These are phyloP conservation scores for Mollisia scopiformis DNA, from an alignment of 2,329 filamentous ascomycete genomes.

Conservation along the genomic window DNA sequence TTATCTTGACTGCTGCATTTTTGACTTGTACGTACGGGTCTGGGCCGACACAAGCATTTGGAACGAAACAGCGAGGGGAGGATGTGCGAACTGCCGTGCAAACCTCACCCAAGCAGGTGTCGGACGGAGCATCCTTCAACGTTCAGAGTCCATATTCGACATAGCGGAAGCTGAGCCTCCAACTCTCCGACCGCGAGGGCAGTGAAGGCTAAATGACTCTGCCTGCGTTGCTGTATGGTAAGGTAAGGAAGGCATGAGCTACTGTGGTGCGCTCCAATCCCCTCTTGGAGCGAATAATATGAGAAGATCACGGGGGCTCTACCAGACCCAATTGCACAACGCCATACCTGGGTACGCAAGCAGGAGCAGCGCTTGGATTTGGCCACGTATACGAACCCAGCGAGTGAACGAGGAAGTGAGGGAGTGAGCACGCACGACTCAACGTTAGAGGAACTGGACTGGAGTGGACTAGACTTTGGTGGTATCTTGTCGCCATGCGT, in stretches of 20 bases:
- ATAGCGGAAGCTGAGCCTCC: conserved; percentile 1
- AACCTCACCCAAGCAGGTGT: background rate
- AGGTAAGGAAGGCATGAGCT: no score
- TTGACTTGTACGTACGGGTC: no score
- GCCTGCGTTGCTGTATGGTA: no score
- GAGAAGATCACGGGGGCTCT: background rate
- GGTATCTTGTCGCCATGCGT: no score
- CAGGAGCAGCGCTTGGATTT: background rate
- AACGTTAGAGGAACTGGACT: background rate
- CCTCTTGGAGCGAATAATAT: background rate
- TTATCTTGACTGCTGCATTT: no score
- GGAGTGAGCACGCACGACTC: background rate
- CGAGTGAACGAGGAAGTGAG: background rate
- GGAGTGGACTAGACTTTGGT: no score
- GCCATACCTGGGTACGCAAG: background rate
- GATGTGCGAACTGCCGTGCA: background rate
- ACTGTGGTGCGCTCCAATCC: background rate
- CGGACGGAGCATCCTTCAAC: background rate
- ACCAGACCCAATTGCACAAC: background rate
- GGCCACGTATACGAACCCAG: background rate
- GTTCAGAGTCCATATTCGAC: background rate
- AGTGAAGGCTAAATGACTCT: conserved; percentile 1
- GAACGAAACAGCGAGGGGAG: no score
- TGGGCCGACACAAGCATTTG: no score
- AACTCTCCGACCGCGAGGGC: background rate